Evolutionary conservation across 2,329 filamentous ascomycete genomes (phyloP).

Genomic region (Hymenoscyphus albidus): DNA sequence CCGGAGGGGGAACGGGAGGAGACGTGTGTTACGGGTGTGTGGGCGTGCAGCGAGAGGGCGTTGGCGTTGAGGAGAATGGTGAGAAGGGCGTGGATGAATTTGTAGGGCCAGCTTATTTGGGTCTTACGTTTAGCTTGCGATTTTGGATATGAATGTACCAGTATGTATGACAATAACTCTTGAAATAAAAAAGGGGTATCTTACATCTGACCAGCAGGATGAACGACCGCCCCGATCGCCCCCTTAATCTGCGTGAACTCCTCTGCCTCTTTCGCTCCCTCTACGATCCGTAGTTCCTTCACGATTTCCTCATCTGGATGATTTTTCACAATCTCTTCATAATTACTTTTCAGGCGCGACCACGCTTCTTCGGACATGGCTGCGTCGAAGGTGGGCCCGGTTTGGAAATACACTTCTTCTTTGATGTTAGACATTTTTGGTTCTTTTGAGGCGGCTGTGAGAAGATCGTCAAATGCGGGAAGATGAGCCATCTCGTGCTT

Average conservation of each 20-base stretch:
- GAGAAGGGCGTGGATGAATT: slow-evolving; percentile 57
- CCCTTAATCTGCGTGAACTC: slow-evolving; percentile 35
- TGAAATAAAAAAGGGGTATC: not conserved
- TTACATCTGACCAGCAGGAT: slow-evolving; percentile 22
- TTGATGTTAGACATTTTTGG: slow-evolving; percentile 15
- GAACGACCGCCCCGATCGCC: slow-evolving; percentile 29
- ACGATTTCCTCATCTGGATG: slow-evolving; percentile 33
- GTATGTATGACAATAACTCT: too few relatives aligned
- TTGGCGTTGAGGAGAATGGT: slow-evolving; percentile 44
- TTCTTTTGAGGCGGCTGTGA: slow-evolving; percentile 34
- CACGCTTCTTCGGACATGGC: slow-evolving; percentile 35
- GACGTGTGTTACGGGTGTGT: slow-evolving; percentile 41
- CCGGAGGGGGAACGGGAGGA: slow-evolving; percentile 26
- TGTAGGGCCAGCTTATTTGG: slow-evolving; percentile 25
- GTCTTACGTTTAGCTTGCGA: not conserved
- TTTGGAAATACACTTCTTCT: slow-evolving; percentile 32
- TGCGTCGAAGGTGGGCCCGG: slow-evolving; percentile 35
- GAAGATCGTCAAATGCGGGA: slow-evolving; percentile 39
- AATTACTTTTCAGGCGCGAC: slow-evolving; percentile 29
- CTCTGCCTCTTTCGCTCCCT: slow-evolving; percentile 31
- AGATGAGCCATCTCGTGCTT: slow-evolving; percentile 33
- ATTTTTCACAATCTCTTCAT: slow-evolving; percentile 30
- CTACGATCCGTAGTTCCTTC: slow-evolving; percentile 32
- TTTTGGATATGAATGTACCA: too few relatives aligned
- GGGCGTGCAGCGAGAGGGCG: slow-evolving; percentile 48